phyloP scores from a whole-genome alignment of 2,329 filamentous ascomycete species.

The Lachnellula arida region DNA sequence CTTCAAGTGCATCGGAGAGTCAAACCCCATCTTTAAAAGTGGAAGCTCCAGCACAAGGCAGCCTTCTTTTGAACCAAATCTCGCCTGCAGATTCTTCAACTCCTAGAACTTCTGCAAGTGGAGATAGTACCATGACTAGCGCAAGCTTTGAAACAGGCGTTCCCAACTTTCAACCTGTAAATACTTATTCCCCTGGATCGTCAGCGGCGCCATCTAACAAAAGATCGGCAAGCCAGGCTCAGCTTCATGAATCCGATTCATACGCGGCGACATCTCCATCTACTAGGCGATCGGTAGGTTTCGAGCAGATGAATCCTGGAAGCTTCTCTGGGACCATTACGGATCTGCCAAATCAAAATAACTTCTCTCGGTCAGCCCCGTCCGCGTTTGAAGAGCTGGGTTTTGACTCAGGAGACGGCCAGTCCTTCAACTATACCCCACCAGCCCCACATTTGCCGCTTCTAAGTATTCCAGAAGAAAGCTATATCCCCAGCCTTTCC shows the following conservation, averaged over 20 bases:
- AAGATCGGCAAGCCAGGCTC: constrained; percentile 18
- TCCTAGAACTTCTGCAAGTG: constrained; percentile 21
- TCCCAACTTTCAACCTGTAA: constrained; percentile 20
- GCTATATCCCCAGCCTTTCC: constrained; percentile 23
- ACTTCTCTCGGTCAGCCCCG: constrained; percentile 10
- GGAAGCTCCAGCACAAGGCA: constrained; percentile 12
- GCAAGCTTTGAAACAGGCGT: constrained; percentile 21
- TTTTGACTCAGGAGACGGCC: constrained; percentile 5
- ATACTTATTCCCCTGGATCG: constrained; percentile 15
- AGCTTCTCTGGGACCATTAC: neutral
- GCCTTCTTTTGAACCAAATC: constrained; percentile 9
- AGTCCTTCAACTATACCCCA: constrained; percentile 18
- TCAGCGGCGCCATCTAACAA: constrained; percentile 10
- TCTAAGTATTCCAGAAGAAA: constrained; percentile 28
- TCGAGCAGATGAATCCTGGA: constrained; percentile 10
- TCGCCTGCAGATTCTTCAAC: constrained; percentile 21
- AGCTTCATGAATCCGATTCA: constrained; percentile 16
- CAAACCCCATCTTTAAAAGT: constrained; percentile 18
- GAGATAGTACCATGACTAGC: constrained; percentile 20
- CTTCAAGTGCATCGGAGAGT: constrained; percentile 26
- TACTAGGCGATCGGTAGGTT: constrained; percentile 11
- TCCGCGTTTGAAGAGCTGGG: constrained; percentile 17
- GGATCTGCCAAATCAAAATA: constrained; percentile 7
- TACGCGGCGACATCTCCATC: constrained; percentile 19
- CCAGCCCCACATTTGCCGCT: constrained; percentile 20